phyloP scores from a whole-genome alignment of 768 basidiomycete species.

The Rhodosporidiobolus sp. region DNA sequence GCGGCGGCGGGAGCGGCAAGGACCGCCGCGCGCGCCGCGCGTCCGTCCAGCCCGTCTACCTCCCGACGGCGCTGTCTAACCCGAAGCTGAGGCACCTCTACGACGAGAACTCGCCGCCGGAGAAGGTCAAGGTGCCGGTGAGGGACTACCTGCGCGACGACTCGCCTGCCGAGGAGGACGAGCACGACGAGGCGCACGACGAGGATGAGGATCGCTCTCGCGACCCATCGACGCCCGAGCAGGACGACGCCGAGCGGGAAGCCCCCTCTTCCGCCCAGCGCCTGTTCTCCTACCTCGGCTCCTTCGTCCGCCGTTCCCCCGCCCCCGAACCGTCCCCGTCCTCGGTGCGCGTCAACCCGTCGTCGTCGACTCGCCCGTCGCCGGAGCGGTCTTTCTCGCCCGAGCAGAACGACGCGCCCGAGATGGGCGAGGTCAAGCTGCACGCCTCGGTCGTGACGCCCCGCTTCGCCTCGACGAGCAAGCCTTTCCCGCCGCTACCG shows the following conservation, averaged over 20 bases:
- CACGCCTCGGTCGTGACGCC: slow-evolving; percentile 4
- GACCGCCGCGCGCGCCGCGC: slow-evolving; percentile 12
- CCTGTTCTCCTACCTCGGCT: slow-evolving; percentile 35
- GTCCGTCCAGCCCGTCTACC: slow-evolving; percentile 22
- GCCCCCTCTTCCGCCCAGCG: slow-evolving; percentile 13
- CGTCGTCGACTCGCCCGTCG: background rate
- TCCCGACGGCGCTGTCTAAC: slow-evolving; percentile 32
- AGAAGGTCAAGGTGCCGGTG: slow-evolving; percentile 29
- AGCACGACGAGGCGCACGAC: background rate
- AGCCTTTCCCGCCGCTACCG: background rate
- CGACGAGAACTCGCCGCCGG: slow-evolving; percentile 24
- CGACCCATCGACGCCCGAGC: slow-evolving; percentile 8
- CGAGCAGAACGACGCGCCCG: background rate
- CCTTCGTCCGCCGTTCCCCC: slow-evolving; percentile 24
- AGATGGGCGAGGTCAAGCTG: slow-evolving; percentile 13
- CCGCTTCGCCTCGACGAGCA: background rate
- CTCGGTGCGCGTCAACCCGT: background rate
- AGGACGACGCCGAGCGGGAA: background rate
- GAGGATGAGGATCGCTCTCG: background rate
- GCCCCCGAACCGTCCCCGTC: slow-evolving; percentile 13
- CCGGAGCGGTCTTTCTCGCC: too few relatives aligned
- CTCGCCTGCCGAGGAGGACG: background rate
- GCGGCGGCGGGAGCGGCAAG: background rate
- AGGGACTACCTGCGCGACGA: background rate
- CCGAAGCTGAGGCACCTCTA: slow-evolving; percentile 34